Percentiles rank a stretch among this genome's conserved stretches.
These are phyloP conservation scores for Fusarium sp. DNA, from an alignment of 2,329 filamentous ascomycete genomes.

Conservation along the genomic window DNA sequence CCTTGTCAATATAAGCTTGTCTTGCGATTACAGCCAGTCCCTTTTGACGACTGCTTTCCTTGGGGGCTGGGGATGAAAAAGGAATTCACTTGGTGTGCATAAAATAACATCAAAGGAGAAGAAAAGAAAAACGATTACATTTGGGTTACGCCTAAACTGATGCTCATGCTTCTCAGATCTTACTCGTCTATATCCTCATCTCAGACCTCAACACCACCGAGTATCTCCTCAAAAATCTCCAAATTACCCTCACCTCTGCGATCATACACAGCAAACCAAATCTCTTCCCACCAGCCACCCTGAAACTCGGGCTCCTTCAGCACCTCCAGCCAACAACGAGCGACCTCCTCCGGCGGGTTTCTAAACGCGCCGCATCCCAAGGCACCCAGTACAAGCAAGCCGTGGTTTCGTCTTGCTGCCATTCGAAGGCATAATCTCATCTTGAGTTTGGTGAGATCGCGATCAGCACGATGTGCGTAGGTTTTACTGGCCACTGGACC, in stretches of 20 bases:
- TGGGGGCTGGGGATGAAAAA: background rate
- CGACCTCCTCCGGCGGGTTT: slow-evolving; percentile 72
- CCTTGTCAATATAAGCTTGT: background rate
- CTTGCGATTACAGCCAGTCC: background rate
- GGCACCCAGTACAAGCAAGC: slow-evolving; percentile 71
- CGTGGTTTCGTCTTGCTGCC: slow-evolving; percentile 65
- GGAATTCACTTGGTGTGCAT: background rate
- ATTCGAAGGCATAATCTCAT: slow-evolving; percentile 70
- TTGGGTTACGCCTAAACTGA: background rate
- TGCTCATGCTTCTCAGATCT: background rate
- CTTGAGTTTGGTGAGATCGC: slow-evolving; percentile 68
- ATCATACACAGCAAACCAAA: slow-evolving; percentile 72
- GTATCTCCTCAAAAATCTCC: slow-evolving; percentile 57
- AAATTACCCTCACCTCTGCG: slow-evolving; percentile 58
- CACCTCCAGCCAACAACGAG: slow-evolving; percentile 69
- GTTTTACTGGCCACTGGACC: slow-evolving; percentile 43
- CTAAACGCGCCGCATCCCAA: slow-evolving; percentile 74
- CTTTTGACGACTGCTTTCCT: background rate
- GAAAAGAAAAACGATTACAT: background rate
- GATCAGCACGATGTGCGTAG: slow-evolving; percentile 56
- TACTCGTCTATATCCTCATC: background rate
- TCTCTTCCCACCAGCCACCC: slow-evolving; percentile 70
- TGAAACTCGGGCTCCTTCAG: slow-evolving; percentile 68
- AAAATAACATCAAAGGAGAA: background rate
- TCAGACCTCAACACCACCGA: slow-evolving; percentile 51